Evolutionary conservation across 2,329 filamentous ascomycete species (phyloP).

Genomic region (Scopulariopsis brevicaulis): DNA sequence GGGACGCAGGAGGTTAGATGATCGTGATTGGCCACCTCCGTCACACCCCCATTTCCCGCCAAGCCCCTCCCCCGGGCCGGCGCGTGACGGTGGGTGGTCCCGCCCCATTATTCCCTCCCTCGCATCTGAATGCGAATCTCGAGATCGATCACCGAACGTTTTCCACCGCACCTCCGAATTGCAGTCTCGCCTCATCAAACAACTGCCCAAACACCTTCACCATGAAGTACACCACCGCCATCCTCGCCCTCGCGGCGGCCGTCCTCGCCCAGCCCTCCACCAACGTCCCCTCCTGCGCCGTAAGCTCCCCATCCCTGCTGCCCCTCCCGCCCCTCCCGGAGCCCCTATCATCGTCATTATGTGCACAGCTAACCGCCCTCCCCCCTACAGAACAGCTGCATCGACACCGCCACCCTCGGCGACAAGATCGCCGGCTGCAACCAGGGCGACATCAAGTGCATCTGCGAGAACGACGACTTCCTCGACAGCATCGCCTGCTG

Average conservation of each 20-base stretch:
- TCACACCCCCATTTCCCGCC: background rate
- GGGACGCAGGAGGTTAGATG: background rate
- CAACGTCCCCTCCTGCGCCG: conserved; percentile 1
- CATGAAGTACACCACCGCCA: conserved; percentile 4
- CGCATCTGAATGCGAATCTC: too few relatives aligned
- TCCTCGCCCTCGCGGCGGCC: conserved; percentile 2
- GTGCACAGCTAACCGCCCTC: background rate
- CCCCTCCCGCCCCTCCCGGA: background rate
- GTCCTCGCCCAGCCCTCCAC: conserved; percentile 3
- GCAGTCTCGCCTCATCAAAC: background rate
- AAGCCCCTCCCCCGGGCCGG: too few relatives aligned
- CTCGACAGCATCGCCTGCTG: conserved; percentile 29
- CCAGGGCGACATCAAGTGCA: conserved; percentile 24
- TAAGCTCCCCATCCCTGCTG: background rate
- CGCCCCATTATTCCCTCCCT: too few relatives aligned
- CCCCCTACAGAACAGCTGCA: conserved; percentile 18
- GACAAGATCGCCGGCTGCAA: conserved; percentile 24
- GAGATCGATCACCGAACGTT: background rate
- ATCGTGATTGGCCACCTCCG: background rate
- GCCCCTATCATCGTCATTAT: background rate
- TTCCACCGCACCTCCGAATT: background rate
- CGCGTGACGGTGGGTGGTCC: too few relatives aligned
- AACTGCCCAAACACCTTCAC: background rate
- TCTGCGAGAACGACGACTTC: conserved; percentile 28
- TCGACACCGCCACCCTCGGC: conserved; percentile 19